Percentiles rank a stretch among this genome's conserved stretches.
Evolutionary conservation across 768 basidiomycete species (phyloP).

Genomic region (Naganishia kalamii): DNA sequence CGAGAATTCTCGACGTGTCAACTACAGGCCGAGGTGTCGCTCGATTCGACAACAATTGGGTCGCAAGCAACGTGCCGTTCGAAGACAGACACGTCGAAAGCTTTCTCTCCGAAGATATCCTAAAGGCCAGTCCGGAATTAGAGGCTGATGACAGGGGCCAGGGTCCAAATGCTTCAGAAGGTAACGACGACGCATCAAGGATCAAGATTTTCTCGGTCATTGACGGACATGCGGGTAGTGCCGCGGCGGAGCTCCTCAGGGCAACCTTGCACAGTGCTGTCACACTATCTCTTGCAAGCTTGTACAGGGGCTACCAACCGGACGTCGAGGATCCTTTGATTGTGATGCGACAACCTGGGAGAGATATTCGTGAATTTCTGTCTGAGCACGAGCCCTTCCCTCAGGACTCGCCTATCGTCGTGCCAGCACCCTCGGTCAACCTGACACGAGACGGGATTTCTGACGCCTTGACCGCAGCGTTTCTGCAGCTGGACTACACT

Average conservation of each 20-base stretch:
- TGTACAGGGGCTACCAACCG: conserved; percentile 25
- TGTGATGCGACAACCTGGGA: not conserved
- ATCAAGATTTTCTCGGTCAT: conserved; percentile 61
- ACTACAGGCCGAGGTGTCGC: conserved; percentile 18
- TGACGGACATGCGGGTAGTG: conserved; percentile 62
- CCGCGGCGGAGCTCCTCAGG: conserved; percentile 77
- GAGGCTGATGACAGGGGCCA: not conserved
- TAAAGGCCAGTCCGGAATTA: conserved; percentile 25
- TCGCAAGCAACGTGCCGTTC: conserved; percentile 80
- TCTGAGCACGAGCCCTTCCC: not conserved
- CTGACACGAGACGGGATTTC: not conserved
- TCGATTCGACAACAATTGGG: conserved; percentile 62
- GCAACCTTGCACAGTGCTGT: conserved; percentile 77
- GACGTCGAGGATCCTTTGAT: not conserved
- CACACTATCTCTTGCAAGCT: conserved; percentile 59
- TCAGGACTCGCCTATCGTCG: not conserved
- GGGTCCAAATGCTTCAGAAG: not conserved
- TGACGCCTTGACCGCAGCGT: conserved; percentile 64
- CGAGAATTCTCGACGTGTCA: not conserved
- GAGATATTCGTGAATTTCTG: not conserved
- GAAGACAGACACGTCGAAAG: conserved; percentile 78
- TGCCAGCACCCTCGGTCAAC: not conserved
- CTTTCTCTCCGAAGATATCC: conserved; percentile 58
- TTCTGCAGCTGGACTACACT: conserved; percentile 71
- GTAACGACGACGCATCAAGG: not conserved